A percentile compares a stretch with the other conserved stretches of the same genome.
phyloP scores from a whole-genome alignment of 2,329 filamentous ascomycete genomes.

The Penicillium sp. region DNA sequence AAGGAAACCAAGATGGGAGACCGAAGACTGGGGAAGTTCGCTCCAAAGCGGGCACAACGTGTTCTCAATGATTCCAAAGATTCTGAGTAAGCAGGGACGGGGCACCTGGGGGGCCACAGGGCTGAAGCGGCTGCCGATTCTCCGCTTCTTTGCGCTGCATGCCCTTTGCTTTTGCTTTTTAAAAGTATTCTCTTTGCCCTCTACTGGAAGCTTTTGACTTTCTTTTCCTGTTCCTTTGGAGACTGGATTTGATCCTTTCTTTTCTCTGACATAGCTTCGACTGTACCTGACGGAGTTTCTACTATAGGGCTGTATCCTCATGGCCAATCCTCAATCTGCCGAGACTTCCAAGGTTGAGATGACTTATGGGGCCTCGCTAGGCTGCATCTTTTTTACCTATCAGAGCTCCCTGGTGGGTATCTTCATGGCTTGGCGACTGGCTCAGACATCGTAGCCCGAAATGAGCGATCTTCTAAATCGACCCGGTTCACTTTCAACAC shows the following conservation, averaged over 20 bases:
- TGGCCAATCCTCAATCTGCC: conserved; percentile 10
- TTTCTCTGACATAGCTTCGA: neutral
- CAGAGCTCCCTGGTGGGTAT: conserved; percentile 12
- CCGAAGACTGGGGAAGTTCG: conserved; percentile 17
- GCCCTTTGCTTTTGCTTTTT: neutral
- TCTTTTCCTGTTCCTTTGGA: neutral
- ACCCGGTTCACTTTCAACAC: neutral
- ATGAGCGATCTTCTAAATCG: conserved; percentile 1
- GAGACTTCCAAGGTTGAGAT: conserved; percentile 4
- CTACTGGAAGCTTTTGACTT: neutral
- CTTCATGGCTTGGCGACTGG: conserved; percentile 9
- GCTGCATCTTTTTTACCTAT: conserved; percentile 26
- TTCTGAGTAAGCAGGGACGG: conserved; percentile 20
- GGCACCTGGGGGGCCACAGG: conserved; percentile 11
- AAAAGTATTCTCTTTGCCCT: neutral
- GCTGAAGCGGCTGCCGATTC: conserved; percentile 18
- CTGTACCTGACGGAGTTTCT: neutral
- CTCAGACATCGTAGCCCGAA: conserved; percentile 10
- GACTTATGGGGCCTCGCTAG: conserved; percentile 22
- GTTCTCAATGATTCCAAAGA: conserved; percentile 27
- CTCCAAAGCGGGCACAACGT: conserved; percentile 23
- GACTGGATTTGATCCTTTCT: neutral
- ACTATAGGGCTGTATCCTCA: conserved; percentile 1
- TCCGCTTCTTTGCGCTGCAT: neutral
- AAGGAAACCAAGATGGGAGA: neutral